Evolutionary conservation across 306 rosid species (phyloP).

Genomic region (Castanea crenata): DNA sequence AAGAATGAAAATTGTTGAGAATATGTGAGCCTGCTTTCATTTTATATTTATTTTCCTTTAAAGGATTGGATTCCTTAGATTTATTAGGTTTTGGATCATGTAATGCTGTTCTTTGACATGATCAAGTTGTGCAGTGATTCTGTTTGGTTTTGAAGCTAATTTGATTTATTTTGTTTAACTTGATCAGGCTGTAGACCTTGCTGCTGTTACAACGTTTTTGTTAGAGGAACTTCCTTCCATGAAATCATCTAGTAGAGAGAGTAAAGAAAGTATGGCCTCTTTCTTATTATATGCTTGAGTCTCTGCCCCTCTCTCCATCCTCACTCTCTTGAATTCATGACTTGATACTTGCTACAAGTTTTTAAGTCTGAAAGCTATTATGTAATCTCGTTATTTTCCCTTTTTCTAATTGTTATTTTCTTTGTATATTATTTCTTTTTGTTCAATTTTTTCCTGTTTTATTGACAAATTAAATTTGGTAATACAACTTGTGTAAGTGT

Average conservation of each 20-base stretch:
- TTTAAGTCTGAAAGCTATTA: background rate
- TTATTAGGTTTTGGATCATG: background rate
- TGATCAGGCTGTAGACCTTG: slow-evolving; percentile 81
- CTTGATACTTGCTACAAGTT: background rate
- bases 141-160: slow-evolving; percentile 9
- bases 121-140: background rate
- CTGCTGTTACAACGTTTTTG: slow-evolving; percentile 72
- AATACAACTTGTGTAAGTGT: slow-evolving; percentile 8
- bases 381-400: background rate
- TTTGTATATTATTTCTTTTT: background rate
- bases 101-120: background rate
- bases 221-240: slow-evolving; percentile 78
- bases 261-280: slow-evolving; percentile 52
- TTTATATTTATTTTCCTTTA: slow-evolving; percentile 2
- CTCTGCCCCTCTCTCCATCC: background rate
- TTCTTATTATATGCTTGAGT: slow-evolving; percentile 10
- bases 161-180: slow-evolving; percentile 10
- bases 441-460: background rate
- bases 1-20: background rate
- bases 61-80: background rate
- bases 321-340: background rate
- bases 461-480: background rate
- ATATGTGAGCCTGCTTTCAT: background rate
- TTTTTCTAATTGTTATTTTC: background rate
- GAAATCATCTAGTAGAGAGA: slow-evolving; percentile 41